Evolutionary conservation across 2,329 filamentous ascomycete genomes (phyloP).

Genomic region (Xylaria digitata): DNA sequence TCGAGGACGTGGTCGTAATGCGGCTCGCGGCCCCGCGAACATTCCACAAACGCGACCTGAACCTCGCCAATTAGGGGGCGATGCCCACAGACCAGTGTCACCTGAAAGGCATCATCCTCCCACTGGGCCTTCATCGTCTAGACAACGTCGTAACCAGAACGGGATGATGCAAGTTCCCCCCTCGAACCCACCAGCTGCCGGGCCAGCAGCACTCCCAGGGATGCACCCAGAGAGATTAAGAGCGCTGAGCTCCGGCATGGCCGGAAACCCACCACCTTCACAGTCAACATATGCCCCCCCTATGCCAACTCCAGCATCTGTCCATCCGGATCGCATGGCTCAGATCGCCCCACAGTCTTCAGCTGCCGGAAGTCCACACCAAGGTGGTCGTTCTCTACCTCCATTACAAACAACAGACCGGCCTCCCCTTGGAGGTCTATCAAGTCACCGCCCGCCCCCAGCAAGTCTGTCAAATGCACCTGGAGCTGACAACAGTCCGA

Average conservation of each 20-base stretch:
- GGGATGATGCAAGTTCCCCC: constrained; percentile 44
- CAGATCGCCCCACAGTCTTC: constrained; percentile 50
- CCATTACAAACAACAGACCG: constrained; percentile 51
- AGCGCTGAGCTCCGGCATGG: constrained; percentile 43
- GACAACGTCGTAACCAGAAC: constrained; percentile 57
- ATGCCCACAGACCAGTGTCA: constrained; percentile 57
- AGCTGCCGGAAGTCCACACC: constrained; percentile 43
- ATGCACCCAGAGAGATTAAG: constrained; percentile 50
- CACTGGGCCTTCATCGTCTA: constrained; percentile 64
- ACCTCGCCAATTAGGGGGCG: constrained; percentile 55
- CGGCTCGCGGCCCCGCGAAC: constrained; percentile 54
- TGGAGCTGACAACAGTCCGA: constrained; percentile 45
- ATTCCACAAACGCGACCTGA: constrained; percentile 57
- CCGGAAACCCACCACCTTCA: constrained; percentile 36
- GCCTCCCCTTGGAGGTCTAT: constrained; percentile 43
- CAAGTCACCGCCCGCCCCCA: constrained; percentile 45
- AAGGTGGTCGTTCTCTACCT: constrained; percentile 46
- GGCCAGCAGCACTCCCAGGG: constrained; percentile 41
- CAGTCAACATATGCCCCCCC: constrained; percentile 44
- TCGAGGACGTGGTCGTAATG: constrained; percentile 61
- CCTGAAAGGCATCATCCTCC: constrained; percentile 63
- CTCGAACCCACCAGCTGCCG: constrained; percentile 44
- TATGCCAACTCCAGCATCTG: constrained; percentile 42
- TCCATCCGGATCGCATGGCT: constrained; percentile 58
- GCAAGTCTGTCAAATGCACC: constrained; percentile 38